Base-by-base conservation (phyloP, 768 basidiomycete species). In the Rickenella mellea region DNA sequence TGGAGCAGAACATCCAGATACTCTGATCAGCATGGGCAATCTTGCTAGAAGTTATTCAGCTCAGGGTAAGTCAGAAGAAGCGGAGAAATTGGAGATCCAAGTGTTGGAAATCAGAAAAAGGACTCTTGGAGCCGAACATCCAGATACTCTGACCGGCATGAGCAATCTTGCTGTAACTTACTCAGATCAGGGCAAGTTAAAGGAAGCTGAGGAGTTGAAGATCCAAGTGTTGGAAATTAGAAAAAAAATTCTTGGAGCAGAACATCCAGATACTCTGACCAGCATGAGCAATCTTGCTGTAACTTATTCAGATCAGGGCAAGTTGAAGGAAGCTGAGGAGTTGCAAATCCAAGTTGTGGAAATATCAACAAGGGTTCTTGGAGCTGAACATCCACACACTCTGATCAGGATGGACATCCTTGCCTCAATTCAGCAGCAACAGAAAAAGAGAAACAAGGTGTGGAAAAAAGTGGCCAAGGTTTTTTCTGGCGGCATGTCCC, bases 401-500 rank as follows among this genome's bases (percentile, higher is more conserved):
- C 24, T 43, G 24, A 33, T 17, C 19, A 35, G 41, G 27, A 31
- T 43, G 31, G 31, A 48, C 43, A 65, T 10, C n/a, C n/a, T n/a
- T n/a, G n/a, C n/a, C n/a, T n/a, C n/a, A n/a, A n/a, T n/a, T n/a
- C n/a, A n/a, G n/a, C n/a, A n/a, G n/a, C n/a, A n/a, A n/a, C n/a
- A n/a, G n/a, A n/a, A n/a, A n/a, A n/a, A n/a, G n/a, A n/a, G n/a
- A n/a, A n/a, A n/a, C n/a, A n/a, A n/a, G n/a, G n/a, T n/a, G n/a
- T n/a, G n/a, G n/a, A n/a, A n/a, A n/a, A n/a, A n/a, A n/a, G n/a
- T n/a, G n/a, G n/a, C n/a, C n/a, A n/a, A n/a, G n/a, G n/a, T n/a
- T n/a, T n/a, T n/a, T n/a, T n/a, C n/a, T n/a, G n/a, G n/a, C n/a
- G n/a, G n/a, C n/a, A n/a, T n/a, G n/a, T n/a, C n/a, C n/a, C n/a